Conservation (phyloP, 106 monocot genomes). For the Allium sativum region DNA sequence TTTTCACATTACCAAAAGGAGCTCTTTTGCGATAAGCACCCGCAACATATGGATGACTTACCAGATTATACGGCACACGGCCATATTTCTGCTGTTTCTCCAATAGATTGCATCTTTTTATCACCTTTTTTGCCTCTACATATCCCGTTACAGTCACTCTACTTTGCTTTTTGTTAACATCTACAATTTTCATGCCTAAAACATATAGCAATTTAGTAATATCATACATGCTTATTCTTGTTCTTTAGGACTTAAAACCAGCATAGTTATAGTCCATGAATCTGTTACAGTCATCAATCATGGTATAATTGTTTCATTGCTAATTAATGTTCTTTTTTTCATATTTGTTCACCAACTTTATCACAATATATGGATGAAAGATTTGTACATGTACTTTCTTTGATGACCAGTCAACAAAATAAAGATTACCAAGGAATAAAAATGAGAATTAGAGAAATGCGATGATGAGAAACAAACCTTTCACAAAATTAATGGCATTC, state of each 20-base stretch:
- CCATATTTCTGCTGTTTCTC: constrained; percentile 58
- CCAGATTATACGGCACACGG: constrained; percentile 45
- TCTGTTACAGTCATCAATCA: too few species aligned
- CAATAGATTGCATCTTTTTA: constrained; percentile 35
- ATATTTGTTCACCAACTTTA: background rate
- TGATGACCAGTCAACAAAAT: too few species aligned
- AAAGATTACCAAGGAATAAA: background rate
- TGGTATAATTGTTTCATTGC: too few species aligned
- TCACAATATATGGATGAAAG: background rate
- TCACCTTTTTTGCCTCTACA: constrained; percentile 35
- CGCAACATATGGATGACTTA: constrained; percentile 29
- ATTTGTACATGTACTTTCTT: background rate
- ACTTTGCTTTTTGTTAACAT: constrained; percentile 38
- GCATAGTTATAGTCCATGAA: too few species aligned
- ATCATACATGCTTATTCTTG: too few species aligned
- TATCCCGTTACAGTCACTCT: constrained; percentile 42
- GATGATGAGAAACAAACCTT: constrained; percentile 17
- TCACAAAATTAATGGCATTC: constrained; percentile 41
- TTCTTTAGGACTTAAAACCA: too few species aligned
- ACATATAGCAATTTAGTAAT: background rate
- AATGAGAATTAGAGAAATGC: background rate
- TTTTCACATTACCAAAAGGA: constrained; percentile 47
- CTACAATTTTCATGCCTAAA: constrained; percentile 28
- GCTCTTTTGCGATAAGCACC: constrained; percentile 50
- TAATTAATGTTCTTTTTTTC: too few species aligned